Percentiles rank a stretch among this genome's conserved stretches.
Conservation (phyloP, 2,329 filamentous ascomycete genomes). For the Thielaviopsis populi region DNA sequence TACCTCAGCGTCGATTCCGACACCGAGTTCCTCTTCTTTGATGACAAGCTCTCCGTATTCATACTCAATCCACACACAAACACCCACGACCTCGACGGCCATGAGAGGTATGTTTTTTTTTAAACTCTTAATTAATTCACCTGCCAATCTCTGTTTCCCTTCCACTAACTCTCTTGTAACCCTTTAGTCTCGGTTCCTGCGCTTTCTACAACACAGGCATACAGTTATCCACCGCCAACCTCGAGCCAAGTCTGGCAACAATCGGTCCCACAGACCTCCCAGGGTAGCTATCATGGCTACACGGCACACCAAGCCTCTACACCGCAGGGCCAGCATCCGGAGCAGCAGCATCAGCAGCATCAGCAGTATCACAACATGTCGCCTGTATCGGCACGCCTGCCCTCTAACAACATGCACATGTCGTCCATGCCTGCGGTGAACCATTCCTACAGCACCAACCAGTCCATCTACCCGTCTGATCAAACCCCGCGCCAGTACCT, state of each 20-base stretch:
- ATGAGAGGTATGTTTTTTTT: slow-evolving; percentile 47
- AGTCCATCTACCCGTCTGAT: slow-evolving; percentile 45
- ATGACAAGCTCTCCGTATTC: slow-evolving; percentile 52
- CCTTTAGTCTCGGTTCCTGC: slow-evolving; percentile 35
- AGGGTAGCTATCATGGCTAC: slow-evolving; percentile 39
- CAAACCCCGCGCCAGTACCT: slow-evolving; percentile 53
- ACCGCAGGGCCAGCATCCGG: background rate
- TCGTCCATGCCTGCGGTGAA: slow-evolving; percentile 46
- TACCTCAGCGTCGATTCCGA: slow-evolving; percentile 18
- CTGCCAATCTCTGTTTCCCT: background rate
- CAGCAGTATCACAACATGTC: background rate
- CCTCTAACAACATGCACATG: slow-evolving; percentile 42
- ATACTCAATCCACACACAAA: slow-evolving; percentile 56
- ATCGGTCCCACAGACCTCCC: slow-evolving; percentile 41
- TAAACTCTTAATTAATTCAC: background rate
- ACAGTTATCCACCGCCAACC: slow-evolving; percentile 45
- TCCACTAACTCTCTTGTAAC: slow-evolving; percentile 36
- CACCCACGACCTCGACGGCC: slow-evolving; percentile 54
- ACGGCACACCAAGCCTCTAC: slow-evolving; percentile 32
- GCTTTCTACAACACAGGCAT: slow-evolving; percentile 39
- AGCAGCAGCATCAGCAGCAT: background rate
- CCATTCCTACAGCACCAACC: slow-evolving; percentile 41
- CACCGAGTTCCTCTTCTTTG: slow-evolving; percentile 50
- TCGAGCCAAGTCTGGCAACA: slow-evolving; percentile 47
- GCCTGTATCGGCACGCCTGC: slow-evolving; percentile 30